Base-by-base conservation (phyloP, 2,329 filamentous ascomycete genomes). In the Achaetomium macrosporum region DNA sequence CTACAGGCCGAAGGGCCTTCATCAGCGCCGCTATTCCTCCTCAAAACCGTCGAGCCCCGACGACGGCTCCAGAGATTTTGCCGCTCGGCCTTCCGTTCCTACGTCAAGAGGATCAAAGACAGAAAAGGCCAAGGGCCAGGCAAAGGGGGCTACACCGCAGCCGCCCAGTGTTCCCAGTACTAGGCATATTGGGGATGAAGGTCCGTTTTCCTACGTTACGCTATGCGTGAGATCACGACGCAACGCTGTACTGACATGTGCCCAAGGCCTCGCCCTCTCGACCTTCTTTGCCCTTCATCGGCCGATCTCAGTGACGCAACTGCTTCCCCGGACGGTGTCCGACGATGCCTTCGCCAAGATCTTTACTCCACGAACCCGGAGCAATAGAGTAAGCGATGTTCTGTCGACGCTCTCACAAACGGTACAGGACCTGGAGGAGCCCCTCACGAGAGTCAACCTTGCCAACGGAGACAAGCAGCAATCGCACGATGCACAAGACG, bases 261-360 rank as follows among this genome's bases (percentile, higher is more conserved):
- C 58, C 5, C 60, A 97, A n/a, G 93, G 95, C 65, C 79, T 97
- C 56, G 85, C 87, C 58, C 77, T 96, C 42, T 93, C 92, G 8
- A 87, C 87, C 46, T 97, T 99, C 78, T 97, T 97, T 76, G 95
- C 91, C 58, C 86, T 95, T 60, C 90, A 99, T 72, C 85, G 93
- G 57, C 93, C 93, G 42, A 92, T 99, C 65, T 95, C 90, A 51
- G 83, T 96, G 60, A 90, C 85, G 46, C 84, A 85, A 63, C 85
- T 86, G 61, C 85, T 96, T 65, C 93, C 87, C 51, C 83, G 81
- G 62, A 75, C 79, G 17, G 79, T 90, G 42, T 83, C 81, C 48
- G 77, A 86, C 57, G 85, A 88, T 66, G 79, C 85, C 46, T 96
- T 97, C 69, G 85, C 88, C 57, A 79, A 86, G 65, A 91, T 99